A percentile compares a stretch with the other conserved stretches of the same genome.
phyloP scores from a whole-genome alignment of 129 eudicot species.

The Sambucus nigra region DNA sequence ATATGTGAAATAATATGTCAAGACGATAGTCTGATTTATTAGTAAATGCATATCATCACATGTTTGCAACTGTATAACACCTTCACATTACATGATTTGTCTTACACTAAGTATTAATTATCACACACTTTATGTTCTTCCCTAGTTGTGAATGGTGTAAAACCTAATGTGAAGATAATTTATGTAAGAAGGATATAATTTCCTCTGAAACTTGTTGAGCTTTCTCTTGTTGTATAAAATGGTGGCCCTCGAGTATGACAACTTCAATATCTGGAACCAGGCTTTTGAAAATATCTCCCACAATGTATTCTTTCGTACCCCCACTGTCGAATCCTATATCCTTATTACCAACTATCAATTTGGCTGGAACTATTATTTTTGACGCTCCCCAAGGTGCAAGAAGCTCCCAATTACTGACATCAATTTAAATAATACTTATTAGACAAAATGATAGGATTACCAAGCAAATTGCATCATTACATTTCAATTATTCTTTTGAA shows the following conservation, averaged over 20 bases:
- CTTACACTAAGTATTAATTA: too few relatives aligned
- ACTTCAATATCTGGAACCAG: slow-evolving; percentile 19
- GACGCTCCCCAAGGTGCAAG: slow-evolving; percentile 30
- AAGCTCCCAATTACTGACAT: slow-evolving; percentile 31
- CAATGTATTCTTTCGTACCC: slow-evolving; percentile 18
- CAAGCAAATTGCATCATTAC: too few relatives aligned
- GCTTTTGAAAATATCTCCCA: slow-evolving; percentile 11
- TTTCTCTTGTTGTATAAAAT: slow-evolving; percentile 25
- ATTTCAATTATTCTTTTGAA: too few relatives aligned
- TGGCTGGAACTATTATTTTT: slow-evolving; percentile 25
- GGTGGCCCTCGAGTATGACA: slow-evolving; percentile 22
- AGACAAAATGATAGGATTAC: too few relatives aligned
- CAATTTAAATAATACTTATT: slow-evolving; percentile 3
- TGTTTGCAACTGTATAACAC: too few relatives aligned
- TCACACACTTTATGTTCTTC: too few relatives aligned
- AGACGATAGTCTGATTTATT: too few relatives aligned
- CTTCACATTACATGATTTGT: too few relatives aligned
- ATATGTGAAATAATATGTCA: too few relatives aligned
- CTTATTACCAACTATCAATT: slow-evolving; percentile 22
- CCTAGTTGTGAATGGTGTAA: too few relatives aligned
- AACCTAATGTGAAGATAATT: background rate
- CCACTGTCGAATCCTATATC: slow-evolving; percentile 23
- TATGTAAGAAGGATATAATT: slow-evolving; percentile 16
- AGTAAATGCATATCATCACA: too few relatives aligned
- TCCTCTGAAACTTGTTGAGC: slow-evolving; percentile 22